phyloP scores from a whole-genome alignment of 192 early-diverging fungal species.

The Podila verticillata region DNA sequence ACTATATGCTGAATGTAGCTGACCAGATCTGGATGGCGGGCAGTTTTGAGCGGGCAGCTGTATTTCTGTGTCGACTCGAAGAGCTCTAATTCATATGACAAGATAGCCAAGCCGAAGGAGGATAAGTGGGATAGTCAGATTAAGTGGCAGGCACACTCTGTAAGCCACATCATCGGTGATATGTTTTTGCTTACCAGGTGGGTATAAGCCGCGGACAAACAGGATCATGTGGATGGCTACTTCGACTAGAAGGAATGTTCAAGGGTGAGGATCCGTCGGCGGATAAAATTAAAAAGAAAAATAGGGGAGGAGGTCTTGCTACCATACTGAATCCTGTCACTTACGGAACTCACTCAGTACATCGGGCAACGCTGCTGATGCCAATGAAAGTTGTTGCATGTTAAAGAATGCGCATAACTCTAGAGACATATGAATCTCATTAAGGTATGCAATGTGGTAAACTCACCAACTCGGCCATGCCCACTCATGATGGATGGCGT shows the following conservation, averaged over 20 bases:
- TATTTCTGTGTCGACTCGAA: constrained; percentile 50
- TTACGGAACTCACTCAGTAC: constrained; percentile 39
- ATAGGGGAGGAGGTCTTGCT: too few relatives aligned
- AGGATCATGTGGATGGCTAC: constrained; percentile 43
- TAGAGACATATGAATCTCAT: background rate
- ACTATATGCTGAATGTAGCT: constrained; percentile 37
- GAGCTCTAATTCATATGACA: constrained; percentile 4
- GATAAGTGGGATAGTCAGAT: background rate
- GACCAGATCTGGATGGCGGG: constrained; percentile 30
- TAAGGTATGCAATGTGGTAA: background rate
- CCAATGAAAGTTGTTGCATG: background rate
- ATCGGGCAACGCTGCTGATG: constrained; percentile 21
- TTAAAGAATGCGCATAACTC: background rate
- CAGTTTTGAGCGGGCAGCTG: constrained; percentile 35
- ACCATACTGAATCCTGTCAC: too few relatives aligned
- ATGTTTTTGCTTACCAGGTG: constrained; percentile 27
- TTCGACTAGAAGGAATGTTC: constrained; percentile 15
- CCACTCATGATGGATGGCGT: too few relatives aligned
- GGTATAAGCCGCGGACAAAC: constrained; percentile 43
- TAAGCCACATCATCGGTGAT: too few relatives aligned
- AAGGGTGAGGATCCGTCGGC: background rate
- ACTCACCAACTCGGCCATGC: too few relatives aligned
- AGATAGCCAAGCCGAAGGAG: background rate
- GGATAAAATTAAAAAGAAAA: background rate
- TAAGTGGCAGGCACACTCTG: background rate